These are phyloP conservation scores for Vitis labrusca DNA, from an alignment of 164 flowering plant genomes.

Conservation along the genomic window DNA sequence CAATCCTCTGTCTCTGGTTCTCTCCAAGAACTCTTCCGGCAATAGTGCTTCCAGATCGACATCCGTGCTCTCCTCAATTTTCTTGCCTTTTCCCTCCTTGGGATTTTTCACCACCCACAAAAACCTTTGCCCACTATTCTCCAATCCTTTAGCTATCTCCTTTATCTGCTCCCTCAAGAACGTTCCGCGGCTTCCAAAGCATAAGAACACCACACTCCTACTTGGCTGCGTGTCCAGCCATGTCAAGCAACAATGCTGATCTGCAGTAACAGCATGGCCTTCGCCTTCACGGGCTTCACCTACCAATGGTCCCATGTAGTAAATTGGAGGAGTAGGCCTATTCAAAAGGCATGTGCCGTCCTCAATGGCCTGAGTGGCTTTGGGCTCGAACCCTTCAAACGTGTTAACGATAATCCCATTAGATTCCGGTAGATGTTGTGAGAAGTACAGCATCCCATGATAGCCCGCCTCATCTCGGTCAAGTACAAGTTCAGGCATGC, in stretches of 20 bases:
- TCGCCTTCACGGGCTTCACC: not conserved
- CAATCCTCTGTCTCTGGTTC: no score
- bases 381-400: conserved; percentile 7
- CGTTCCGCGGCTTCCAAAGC: not conserved
- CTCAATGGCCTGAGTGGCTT: not conserved
- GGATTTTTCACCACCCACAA: no score
- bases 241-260: no score
- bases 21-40: no score
- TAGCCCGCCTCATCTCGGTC: conserved; percentile 10
- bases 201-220: not conserved
- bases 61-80: no score
- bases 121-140: no score
- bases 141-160: not conserved
- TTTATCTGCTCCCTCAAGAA: conserved; percentile 9
- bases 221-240: not conserved
- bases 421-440: not conserved
- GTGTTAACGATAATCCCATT: conserved; percentile 13
- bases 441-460: conserved; percentile 5
- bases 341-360: not conserved
- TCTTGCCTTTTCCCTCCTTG: no score
- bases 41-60: no score
- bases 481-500: conserved; percentile 8
- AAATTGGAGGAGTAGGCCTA: not conserved
- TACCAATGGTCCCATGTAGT: conserved; percentile 8
- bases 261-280: no score